Base-by-base conservation (phyloP, 371 early-diverging fungal genomes). In the Mucor plumbeus region DNA sequence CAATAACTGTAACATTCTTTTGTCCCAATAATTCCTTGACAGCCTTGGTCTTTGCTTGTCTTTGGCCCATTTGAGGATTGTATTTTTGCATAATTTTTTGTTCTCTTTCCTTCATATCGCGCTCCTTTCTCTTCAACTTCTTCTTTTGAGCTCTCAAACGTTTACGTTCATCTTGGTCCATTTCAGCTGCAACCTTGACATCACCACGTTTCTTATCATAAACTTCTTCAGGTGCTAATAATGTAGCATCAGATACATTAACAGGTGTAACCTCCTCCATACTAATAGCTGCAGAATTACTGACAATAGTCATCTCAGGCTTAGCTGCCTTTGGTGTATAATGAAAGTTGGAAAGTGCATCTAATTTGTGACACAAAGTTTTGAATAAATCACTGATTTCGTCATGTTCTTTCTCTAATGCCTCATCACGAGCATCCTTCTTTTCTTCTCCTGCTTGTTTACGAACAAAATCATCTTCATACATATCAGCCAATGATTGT, bases 191-290 rank as follows among this genome's bases (percentile, higher is more conserved):
- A 57, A 85, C 84, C 82, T 90, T 85, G 70, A 83, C 69, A 19
- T 87, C 89, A 36, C 70, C 79, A 58, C 83, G 84, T 54, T 86
- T 84, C 80, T 91, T 93, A 10, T 87, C 90, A 69, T 88, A 94
- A 1, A 96, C 88, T 84, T 98, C 98, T 74, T 95, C 89, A 26
- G 99, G 97, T 11, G 97, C 96, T 58, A 94, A 82, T 44, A 93
- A 80, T 3, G 88, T 88, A 4, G 94, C 93, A 69, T 92, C 90
- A 10, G 94, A 89, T 31, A 96, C 95, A 68, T 88, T 84, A 34
- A 95, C 88, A 10, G 99, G 99, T 59, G 93, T 92, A 33, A 93
- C 91, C 76, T 98, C 99, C 80, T 98, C 99, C 91, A 97, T 92
- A 55, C 90, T 84, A 68, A 98, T 90, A 3, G 99, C 94, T 7